These are phyloP conservation scores for Rhynchosporium agropyri DNA, from an alignment of 2,329 filamentous ascomycete genomes.

Conservation along the genomic window DNA sequence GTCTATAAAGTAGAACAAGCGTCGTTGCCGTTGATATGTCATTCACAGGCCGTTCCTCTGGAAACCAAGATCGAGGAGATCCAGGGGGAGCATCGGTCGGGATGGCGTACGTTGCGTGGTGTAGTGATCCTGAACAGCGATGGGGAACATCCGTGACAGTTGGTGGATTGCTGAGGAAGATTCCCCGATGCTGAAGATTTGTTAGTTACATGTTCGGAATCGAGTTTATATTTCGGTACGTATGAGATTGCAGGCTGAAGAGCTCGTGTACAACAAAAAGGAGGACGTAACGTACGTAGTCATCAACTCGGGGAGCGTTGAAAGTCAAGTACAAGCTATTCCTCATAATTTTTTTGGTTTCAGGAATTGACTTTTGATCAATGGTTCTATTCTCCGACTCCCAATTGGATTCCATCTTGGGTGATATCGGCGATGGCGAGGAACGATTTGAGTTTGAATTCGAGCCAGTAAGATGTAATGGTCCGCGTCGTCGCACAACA, in stretches of 20 bases:
- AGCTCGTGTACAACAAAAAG: no score
- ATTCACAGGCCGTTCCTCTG: slow-evolving; percentile 27
- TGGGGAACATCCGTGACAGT: slow-evolving; percentile 15
- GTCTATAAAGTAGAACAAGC: slow-evolving; percentile 31
- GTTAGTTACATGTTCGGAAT: slow-evolving; percentile 18
- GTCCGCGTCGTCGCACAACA: slow-evolving; percentile 16
- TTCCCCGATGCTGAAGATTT: slow-evolving; percentile 31
- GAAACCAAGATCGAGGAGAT: slow-evolving; percentile 22
- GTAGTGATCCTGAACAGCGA: slow-evolving; percentile 31
- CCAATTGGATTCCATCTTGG: slow-evolving; percentile 15
- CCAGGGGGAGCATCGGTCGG: background rate
- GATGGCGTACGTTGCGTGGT: slow-evolving; percentile 32
- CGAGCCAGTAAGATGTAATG: slow-evolving; percentile 13
- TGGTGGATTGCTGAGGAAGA: slow-evolving; percentile 35
- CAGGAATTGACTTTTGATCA: slow-evolving; percentile 16
- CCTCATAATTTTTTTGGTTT: slow-evolving; percentile 29
- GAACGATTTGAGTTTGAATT: slow-evolving; percentile 18
- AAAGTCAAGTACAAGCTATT: slow-evolving; percentile 37
- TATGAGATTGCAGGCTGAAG: background rate
- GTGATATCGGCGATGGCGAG: slow-evolving; percentile 5
- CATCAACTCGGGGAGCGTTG: slow-evolving; percentile 36
- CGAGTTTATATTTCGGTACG: background rate
- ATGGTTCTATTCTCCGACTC: slow-evolving; percentile 11
- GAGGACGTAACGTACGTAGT: slow-evolving; percentile 29
- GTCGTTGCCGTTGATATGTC: slow-evolving; percentile 31